phyloP scores from a whole-genome alignment of 2,329 filamentous ascomycete genomes.

The Cryphonectria radicalis region DNA sequence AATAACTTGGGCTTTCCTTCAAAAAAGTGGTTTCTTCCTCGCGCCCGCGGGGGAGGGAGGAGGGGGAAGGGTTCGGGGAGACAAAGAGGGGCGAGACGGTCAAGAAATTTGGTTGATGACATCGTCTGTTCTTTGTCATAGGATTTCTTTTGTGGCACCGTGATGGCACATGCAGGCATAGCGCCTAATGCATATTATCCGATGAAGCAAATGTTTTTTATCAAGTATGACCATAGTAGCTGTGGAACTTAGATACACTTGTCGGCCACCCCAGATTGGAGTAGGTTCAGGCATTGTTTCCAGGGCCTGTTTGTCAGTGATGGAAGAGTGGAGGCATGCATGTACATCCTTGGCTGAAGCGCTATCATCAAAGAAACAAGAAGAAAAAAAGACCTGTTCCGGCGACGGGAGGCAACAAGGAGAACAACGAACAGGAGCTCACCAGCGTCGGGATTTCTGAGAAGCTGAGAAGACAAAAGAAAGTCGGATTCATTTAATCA shows the following conservation, averaged over 20 bases:
- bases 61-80: too few species aligned
- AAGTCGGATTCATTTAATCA: neutral
- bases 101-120: neutral
- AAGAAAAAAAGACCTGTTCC: slow-evolving; percentile 15
- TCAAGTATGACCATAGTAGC: neutral
- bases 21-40: too few species aligned
- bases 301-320: neutral
- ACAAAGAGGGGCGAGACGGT: too few species aligned
- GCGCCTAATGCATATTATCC: neutral
- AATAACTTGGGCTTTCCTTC: neutral
- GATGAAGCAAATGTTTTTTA: neutral
- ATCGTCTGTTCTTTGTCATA: neutral
- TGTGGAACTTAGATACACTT: neutral
- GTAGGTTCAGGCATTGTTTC: slow-evolving; percentile 5
- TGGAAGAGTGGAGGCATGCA: slow-evolving; percentile 9
- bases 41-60: too few species aligned
- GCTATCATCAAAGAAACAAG: slow-evolving; percentile 18
- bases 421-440: slow-evolving; percentile 21
- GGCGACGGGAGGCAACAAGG: slow-evolving; percentile 11
- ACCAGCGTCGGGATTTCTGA: neutral
- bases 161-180: neutral
- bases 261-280: neutral
- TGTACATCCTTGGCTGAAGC: neutral
- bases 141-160: neutral
- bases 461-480: slow-evolving; percentile 12